These are phyloP conservation scores for Tetrapisispora namnaoensis DNA, from an alignment of 805 yeast species.

Conservation along the genomic window DNA sequence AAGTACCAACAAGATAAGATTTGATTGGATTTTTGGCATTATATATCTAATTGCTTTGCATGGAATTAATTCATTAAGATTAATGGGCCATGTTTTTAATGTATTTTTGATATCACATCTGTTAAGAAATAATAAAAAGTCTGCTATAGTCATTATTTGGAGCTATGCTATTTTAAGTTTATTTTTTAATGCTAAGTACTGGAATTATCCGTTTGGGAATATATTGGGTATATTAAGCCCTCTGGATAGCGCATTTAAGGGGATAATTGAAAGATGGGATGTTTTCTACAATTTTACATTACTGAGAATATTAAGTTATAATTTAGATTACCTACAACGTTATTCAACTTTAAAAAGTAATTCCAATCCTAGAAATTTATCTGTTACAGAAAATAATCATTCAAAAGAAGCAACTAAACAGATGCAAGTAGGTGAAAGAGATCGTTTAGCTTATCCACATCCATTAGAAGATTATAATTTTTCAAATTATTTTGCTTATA, in stretches of 20 bases:
- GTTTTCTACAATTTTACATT: constrained; percentile 88
- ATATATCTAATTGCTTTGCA: constrained; percentile 64
- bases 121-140: constrained; percentile 22
- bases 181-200: constrained; percentile 63
- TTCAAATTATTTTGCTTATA: constrained; percentile 63
- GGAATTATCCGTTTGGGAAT: constrained; percentile 43
- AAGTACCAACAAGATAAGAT: constrained; percentile 38
- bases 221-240: constrained; percentile 35
- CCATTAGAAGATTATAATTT: constrained; percentile 50
- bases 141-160: constrained; percentile 52
- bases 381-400: not conserved
- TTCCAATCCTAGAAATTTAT: not conserved
- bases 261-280: constrained; percentile 88
- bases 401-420: constrained; percentile 6
- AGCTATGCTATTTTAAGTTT: constrained; percentile 66
- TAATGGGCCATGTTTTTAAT: constrained; percentile 47
- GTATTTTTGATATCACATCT: constrained; percentile 33
- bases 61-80: constrained; percentile 62
- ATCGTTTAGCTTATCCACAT: constrained; percentile 55
- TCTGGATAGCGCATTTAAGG: constrained; percentile 55
- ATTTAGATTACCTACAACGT: constrained; percentile 58
- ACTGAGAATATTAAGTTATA: constrained; percentile 73
- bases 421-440: constrained; percentile 39
- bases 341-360: constrained; percentile 13
- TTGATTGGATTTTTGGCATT: constrained; percentile 66